Evolutionary conservation across 495 filamentous ascomycete species (phyloP).

Genomic region (Immersiella caudata): DNA sequence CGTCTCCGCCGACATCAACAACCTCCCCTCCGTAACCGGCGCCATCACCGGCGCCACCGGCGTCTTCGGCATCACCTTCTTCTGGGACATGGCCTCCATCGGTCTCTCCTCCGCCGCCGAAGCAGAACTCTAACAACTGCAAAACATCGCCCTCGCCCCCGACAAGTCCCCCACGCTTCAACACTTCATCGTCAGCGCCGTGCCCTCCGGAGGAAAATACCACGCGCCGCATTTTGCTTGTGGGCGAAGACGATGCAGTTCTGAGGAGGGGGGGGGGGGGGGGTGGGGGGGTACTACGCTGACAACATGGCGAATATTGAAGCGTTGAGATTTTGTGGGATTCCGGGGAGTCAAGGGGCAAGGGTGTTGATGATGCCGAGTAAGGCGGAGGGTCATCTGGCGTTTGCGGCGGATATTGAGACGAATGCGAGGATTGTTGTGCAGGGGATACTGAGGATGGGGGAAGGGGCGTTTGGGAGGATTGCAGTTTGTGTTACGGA

Average conservation of each 20-base stretch:
- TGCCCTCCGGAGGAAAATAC: constrained; percentile 18
- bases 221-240: constrained; percentile 24
- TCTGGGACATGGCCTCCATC: background rate
- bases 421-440: constrained; percentile 11
- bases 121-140: constrained; percentile 17
- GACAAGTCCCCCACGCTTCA: background rate
- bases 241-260: constrained; percentile 22
- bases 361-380: background rate
- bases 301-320: constrained; percentile 11
- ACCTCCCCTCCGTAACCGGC: background rate
- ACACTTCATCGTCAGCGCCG: constrained; percentile 20
- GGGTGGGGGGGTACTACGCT: constrained; percentile 20
- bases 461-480: constrained; percentile 12
- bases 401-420: constrained; percentile 9
- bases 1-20: constrained; percentile 11
- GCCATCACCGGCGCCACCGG: background rate
- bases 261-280: constrained; percentile 12
- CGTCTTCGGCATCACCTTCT: constrained; percentile 14
- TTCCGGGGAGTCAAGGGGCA: background rate
- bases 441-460: constrained; percentile 14
- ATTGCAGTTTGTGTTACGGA: constrained; percentile 14
- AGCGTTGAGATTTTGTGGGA: background rate
- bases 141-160: constrained; percentile 13
- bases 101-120: constrained; percentile 12
- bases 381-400: constrained; percentile 5